A percentile compares a stretch with the other conserved stretches of the same genome.
Conservation (phyloP, 371 early-diverging fungal genomes). For the Rhizomucor miehei region DNA sequence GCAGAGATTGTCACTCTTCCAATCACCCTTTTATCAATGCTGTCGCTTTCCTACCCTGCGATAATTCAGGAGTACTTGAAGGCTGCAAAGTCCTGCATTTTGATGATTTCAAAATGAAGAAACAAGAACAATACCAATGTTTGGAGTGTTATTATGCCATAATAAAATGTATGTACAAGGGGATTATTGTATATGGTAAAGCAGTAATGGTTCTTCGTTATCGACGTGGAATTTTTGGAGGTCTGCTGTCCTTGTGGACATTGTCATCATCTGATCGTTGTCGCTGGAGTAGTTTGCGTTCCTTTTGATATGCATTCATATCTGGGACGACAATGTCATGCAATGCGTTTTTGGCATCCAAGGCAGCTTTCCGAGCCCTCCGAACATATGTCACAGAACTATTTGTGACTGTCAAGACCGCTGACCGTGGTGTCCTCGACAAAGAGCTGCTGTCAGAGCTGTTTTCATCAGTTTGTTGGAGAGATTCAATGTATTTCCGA, state of each 20-base stretch:
- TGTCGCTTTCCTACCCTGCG: no score
- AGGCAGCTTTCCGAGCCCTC: conserved; percentile 48
- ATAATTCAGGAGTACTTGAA: no score
- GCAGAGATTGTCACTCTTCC: no score
- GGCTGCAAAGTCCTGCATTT: no score
- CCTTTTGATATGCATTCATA: conserved; percentile 51
- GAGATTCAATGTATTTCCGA: background rate
- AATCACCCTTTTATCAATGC: no score
- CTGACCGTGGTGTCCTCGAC: background rate
- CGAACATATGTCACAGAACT: conserved; percentile 10
- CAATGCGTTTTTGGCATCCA: conserved; percentile 36
- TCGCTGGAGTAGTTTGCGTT: background rate
- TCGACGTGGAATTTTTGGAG: background rate
- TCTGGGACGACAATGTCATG: conserved; percentile 48
- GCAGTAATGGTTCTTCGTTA: conserved; percentile 2
- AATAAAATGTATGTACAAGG: no score
- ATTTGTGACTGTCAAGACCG: background rate
- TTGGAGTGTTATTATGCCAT: no score
- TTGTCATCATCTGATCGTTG: background rate
- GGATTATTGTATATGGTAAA: no score
- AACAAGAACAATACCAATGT: no score
- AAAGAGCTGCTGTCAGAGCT: background rate
- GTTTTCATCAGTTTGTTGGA: background rate
- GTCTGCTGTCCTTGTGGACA: background rate
- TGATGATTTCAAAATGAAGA: no score